phyloP scores from a whole-genome alignment of 495 filamentous ascomycete species.

The Copromyces sp. region DNA sequence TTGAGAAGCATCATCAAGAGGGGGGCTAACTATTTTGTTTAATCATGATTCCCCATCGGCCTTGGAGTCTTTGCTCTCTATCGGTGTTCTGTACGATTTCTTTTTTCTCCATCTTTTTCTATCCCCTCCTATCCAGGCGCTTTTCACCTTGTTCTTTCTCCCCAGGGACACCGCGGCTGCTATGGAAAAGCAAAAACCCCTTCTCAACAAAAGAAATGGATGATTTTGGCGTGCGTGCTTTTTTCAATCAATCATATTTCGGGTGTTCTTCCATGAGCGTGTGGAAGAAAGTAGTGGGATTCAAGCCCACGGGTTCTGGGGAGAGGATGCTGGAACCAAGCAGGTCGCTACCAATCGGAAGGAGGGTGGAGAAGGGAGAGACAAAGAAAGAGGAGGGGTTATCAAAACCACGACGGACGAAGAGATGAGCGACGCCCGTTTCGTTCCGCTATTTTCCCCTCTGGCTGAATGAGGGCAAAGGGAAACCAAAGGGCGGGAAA shows the following conservation, averaged over 20 bases:
- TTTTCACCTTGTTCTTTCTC: conserved; percentile 2
- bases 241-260: background rate
- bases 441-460: background rate
- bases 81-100: conserved; percentile 18
- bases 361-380: background rate
- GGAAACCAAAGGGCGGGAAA: background rate
- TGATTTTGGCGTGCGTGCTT: background rate
- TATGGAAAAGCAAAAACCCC: conserved; percentile 1
- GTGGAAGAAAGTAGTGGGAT: background rate
- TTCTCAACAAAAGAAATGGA: background rate
- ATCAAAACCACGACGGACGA: conserved; percentile 2
- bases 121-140: conserved; percentile 3
- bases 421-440: background rate
- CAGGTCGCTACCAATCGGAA: background rate
- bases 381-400: background rate
- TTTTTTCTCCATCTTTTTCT: conserved; percentile 9
- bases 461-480: background rate
- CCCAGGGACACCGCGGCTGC: background rate
- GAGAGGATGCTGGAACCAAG: background rate
- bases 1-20: conserved; percentile 12
- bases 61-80: conserved; percentile 15
- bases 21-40: conserved; percentile 29
- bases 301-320: background rate
- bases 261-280: background rate
- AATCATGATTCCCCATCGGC: conserved; percentile 23